Evolutionary conservation across 1,139 yeast genomes (phyloP).

Genomic region (Geotrichum candidum): DNA sequence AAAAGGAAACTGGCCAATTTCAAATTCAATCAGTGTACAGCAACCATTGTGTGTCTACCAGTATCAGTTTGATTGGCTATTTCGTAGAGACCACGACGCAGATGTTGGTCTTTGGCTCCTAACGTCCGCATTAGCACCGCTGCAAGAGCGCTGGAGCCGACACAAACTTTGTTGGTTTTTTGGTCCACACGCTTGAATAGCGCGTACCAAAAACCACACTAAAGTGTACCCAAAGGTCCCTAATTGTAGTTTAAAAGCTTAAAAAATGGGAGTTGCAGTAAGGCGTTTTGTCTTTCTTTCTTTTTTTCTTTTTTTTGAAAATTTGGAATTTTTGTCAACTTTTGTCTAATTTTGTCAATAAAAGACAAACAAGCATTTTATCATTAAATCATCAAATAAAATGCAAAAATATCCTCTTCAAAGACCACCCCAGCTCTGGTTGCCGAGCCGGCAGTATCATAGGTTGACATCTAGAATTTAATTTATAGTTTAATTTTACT

Average conservation of each 20-base stretch:
- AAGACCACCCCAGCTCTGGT: too few relatives aligned
- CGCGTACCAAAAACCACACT: background rate
- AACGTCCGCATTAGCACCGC: background rate
- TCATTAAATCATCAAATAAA: too few relatives aligned
- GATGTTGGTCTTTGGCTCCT: too few relatives aligned
- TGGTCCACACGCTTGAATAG: background rate
- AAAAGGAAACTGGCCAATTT: too few relatives aligned
- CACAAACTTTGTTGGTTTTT: background rate
- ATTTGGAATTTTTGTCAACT: background rate
- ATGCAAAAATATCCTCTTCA: too few relatives aligned
- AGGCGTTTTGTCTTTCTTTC: background rate
- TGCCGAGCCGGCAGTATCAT: too few relatives aligned
- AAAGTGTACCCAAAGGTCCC: background rate
- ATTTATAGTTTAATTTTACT: too few relatives aligned
- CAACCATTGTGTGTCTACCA: background rate
- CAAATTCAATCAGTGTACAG: background rate
- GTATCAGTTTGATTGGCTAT: background rate
- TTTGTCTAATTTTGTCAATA: too few relatives aligned
- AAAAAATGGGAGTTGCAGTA: background rate
- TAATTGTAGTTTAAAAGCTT: background rate
- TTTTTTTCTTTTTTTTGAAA: background rate
- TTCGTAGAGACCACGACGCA: background rate
- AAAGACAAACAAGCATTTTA: too few relatives aligned
- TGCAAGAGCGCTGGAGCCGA: background rate
- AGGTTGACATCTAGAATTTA: too few relatives aligned